Percentiles rank a stretch among this genome's conserved stretches.
Evolutionary conservation across 2,329 filamentous ascomycete genomes (phyloP).

Genomic region (Fusarium metavorans): DNA sequence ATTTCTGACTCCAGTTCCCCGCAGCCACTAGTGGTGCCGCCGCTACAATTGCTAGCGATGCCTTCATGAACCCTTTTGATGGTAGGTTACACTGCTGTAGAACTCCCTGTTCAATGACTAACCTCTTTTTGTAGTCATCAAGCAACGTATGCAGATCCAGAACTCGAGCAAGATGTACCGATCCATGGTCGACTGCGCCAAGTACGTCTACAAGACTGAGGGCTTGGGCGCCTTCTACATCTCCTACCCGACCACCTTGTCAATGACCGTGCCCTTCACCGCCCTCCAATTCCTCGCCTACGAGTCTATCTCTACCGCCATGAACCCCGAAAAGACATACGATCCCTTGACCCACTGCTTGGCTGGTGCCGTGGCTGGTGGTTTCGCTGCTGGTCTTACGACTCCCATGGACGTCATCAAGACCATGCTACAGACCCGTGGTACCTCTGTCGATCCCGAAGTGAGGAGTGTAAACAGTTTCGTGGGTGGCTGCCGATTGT

Average conservation of each 20-base stretch:
- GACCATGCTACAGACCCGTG: constrained; percentile 94
- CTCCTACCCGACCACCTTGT: constrained; percentile 96
- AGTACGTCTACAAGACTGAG: constrained; percentile 87
- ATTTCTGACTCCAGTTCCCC: constrained; percentile 21
- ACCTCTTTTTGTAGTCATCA: constrained; percentile 78
- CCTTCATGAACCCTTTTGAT: constrained; percentile 99
- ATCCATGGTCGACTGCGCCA: constrained; percentile 87
- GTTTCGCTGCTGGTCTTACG: constrained; percentile 91
- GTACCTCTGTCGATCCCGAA: constrained; percentile 83
- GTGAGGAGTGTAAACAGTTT: constrained; percentile 88
- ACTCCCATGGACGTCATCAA: constrained; percentile 99
- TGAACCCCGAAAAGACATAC: constrained; percentile 89
- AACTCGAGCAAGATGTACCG: constrained; percentile 90
- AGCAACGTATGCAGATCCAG: constrained; percentile 99
- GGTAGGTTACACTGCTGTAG: constrained; percentile 66
- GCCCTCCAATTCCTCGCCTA: constrained; percentile 98
- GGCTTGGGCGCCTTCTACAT: constrained; percentile 95
- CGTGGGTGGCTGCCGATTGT: constrained; percentile 80
- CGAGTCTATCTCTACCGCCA: constrained; percentile 92
- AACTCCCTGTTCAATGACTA: not conserved
- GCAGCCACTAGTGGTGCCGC: constrained; percentile 91
- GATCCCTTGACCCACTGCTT: constrained; percentile 94
- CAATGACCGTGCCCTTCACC: constrained; percentile 98
- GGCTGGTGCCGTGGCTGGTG: constrained; percentile 91
- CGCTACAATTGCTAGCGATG: constrained; percentile 96